A percentile compares a stretch with the other conserved stretches of the same genome.
Conservation (phyloP, 768 basidiomycete species). For the Termitomyces bulborhizus region DNA sequence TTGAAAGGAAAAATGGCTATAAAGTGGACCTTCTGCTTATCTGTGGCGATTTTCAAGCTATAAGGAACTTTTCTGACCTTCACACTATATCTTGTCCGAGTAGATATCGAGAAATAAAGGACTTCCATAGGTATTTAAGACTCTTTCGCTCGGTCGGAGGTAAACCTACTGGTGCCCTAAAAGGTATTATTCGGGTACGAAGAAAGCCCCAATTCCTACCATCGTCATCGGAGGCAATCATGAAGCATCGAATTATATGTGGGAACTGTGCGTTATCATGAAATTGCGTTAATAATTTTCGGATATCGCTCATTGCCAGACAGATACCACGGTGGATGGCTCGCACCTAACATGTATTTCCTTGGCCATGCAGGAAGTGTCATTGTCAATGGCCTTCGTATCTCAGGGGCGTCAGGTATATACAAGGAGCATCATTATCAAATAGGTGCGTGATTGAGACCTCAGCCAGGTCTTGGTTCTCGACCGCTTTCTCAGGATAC, state of each 20-base stretch:
- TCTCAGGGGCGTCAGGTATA: slow-evolving; percentile 93
- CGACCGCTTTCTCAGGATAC: slow-evolving; percentile 43
- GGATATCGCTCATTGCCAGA: neutral
- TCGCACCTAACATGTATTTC: slow-evolving; percentile 95
- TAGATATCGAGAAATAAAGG: slow-evolving; percentile 80
- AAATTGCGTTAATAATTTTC: neutral
- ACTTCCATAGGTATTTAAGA: slow-evolving; percentile 65
- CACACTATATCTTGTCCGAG: slow-evolving; percentile 86
- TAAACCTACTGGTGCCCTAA: neutral
- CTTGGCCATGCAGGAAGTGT: slow-evolving; percentile 89
- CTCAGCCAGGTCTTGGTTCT: neutral
- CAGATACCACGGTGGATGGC: slow-evolving; percentile 97
- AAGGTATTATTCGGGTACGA: slow-evolving; percentile 86
- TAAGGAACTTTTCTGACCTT: slow-evolving; percentile 80
- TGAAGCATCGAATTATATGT: slow-evolving; percentile 94
- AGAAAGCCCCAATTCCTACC: slow-evolving; percentile 76
- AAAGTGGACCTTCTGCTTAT: slow-evolving; percentile 83
- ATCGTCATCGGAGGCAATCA: slow-evolving; percentile 97
- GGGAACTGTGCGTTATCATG: slow-evolving; percentile 70
- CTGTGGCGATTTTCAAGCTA: slow-evolving; percentile 97
- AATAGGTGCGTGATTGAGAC: slow-evolving; percentile 37
- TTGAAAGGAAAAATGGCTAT: slow-evolving; percentile 57
- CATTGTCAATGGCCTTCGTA: slow-evolving; percentile 81
- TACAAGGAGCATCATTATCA: slow-evolving; percentile 74
- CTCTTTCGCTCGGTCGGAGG: neutral